Evolutionary conservation across 139 green algal species (phyloP), one percentile per base, ranked within the genome.

Genomic region (Tetradesmus lagerheimii): DNA sequence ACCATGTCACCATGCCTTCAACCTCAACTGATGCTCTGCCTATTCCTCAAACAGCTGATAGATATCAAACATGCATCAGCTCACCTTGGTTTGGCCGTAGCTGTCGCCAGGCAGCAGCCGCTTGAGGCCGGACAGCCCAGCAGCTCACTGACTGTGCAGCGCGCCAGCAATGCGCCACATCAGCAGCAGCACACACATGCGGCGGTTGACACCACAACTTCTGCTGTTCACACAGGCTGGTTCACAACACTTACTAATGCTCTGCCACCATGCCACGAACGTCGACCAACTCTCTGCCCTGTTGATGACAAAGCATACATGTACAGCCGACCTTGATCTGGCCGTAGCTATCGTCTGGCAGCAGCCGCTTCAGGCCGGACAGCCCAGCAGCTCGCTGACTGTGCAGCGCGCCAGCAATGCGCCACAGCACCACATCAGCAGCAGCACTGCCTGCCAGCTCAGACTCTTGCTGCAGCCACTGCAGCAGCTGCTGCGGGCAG

Each of bases 11-110:
- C n/a, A n/a, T n/a, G n/a, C n/a, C n/a, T n/a, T n/a, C n/a, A n/a
- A n/a, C n/a, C n/a, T n/a, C n/a, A n/a, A n/a, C n/a, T n/a, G n/a
- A n/a, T n/a, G n/a, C n/a, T n/a, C n/a, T n/a, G n/a, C n/a, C n/a
- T n/a, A n/a, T n/a, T n/a, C n/a, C n/a, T n/a, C n/a, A n/a, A n/a
- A n/a, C n/a, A n/a, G 11, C 15, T 74, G 62, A 74, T 34, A 74
- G 6, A 71, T 64, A 39, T 37, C 29, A n/a, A 41, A 66, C 23
- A 14, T 4, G 16, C 20, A 15, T n/a, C 50, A 25, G 43, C 66
- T 0, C 67, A 92, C 91, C 91, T 92, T 92, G 50, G 91, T 89
- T n/a, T 91, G 87, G 18, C 83, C 91, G 43, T 90, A 93, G 2
- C 78, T 45, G 3, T 64, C 53, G 34, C 80, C 57, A 9, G 76